A percentile compares a stretch with the other conserved stretches of the same genome.
phyloP scores from a whole-genome alignment of 768 basidiomycete genomes.

The Crepidotus variabilis region DNA sequence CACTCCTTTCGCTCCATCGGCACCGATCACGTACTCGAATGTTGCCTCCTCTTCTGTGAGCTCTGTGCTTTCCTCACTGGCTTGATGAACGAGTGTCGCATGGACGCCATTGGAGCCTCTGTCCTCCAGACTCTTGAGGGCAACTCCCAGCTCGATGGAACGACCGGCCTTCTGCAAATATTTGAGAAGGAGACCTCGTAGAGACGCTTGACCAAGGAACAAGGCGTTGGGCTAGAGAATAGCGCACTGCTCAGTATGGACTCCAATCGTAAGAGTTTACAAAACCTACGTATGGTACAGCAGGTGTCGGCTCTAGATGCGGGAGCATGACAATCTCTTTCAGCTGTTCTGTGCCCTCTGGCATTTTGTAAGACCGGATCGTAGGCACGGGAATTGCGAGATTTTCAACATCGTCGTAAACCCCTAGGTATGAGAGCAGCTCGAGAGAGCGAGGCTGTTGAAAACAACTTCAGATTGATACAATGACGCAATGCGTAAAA shows the following conservation, averaged over 20 bases:
- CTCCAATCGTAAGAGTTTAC: neutral
- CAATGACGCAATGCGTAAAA: neutral
- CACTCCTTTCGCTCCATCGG: conserved; percentile 40
- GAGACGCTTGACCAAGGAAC: conserved; percentile 28
- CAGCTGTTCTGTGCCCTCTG: neutral
- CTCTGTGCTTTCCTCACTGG: neutral
- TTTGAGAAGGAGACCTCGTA: neutral
- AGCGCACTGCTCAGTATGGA: too few species aligned
- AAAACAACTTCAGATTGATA: neutral
- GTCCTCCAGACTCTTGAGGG: conserved; percentile 39
- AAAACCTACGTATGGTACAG: conserved; percentile 26
- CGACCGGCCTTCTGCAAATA: neutral
- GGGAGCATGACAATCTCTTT: neutral
- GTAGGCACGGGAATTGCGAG: neutral
- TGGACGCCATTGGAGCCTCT: conserved; percentile 25
- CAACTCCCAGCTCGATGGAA: conserved; percentile 37
- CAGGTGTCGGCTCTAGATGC: conserved; percentile 11
- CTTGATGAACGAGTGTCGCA: conserved; percentile 22
- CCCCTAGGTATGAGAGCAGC: conserved; percentile 32
- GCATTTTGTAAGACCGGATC: neutral
- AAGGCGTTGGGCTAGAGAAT: conserved; percentile 20
- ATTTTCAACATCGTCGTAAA: neutral
- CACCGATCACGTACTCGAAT: conserved; percentile 32
- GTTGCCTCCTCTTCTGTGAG: conserved; percentile 22
- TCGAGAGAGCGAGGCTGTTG: conserved; percentile 42